Evolutionary conservation across 2,329 filamentous ascomycete genomes (phyloP).

Genomic region (Arthrobotrys pseudoclavata): DNA sequence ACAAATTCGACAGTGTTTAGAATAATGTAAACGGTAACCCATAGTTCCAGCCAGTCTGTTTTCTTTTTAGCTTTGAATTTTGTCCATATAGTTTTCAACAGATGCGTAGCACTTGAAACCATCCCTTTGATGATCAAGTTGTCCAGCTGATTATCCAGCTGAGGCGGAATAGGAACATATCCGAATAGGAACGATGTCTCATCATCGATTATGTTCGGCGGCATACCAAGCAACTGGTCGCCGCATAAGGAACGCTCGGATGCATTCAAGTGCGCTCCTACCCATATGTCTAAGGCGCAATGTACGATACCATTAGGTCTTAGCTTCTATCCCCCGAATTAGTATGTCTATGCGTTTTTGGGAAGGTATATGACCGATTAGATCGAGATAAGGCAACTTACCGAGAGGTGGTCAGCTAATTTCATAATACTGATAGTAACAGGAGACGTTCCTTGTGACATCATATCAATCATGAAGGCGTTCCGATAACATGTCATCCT

Average conservation of each 20-base stretch:
- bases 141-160: constrained; percentile 56
- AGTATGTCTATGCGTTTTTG: constrained; percentile 18
- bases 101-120: constrained; percentile 51
- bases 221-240: constrained; percentile 48
- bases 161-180: constrained; percentile 52
- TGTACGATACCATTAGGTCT: constrained; percentile 57
- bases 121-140: constrained; percentile 58
- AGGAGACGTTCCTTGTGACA: constrained; percentile 38
- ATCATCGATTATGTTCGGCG: constrained; percentile 55
- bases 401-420: constrained; percentile 53
- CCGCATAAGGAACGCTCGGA: constrained; percentile 57
- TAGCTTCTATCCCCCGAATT: constrained; percentile 43
- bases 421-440: constrained; percentile 55
- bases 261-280: constrained; percentile 54
- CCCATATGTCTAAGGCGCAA: constrained; percentile 57
- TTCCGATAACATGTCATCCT: constrained; percentile 54
- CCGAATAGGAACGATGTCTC: constrained; percentile 52
- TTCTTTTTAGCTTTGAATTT: constrained; percentile 58
- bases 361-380: constrained; percentile 31
- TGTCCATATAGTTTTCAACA: constrained; percentile 56
- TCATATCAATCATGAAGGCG: constrained; percentile 58
- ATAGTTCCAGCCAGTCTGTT: constrained; percentile 56
- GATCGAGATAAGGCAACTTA: constrained; percentile 29
- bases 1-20: constrained; percentile 57
- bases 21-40: constrained; percentile 50